Conservation (phyloP, 2,329 filamentous ascomycete species). For the Camillea tinctor region DNA sequence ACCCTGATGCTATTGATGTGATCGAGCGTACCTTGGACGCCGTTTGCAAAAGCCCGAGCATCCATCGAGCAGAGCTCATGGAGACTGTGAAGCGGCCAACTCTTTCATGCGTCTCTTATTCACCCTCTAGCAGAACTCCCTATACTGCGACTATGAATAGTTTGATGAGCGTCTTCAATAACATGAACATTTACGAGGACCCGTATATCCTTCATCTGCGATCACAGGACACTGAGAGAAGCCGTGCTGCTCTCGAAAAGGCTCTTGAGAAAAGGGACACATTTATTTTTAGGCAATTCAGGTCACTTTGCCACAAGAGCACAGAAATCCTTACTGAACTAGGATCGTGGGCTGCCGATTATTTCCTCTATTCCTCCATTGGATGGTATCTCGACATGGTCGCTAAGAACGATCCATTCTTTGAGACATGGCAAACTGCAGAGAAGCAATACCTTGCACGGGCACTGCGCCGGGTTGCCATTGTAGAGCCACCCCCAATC, state of each 20-base stretch:
- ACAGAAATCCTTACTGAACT: conserved; percentile 54
- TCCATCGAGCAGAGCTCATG: conserved; percentile 69
- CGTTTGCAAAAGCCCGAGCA: conserved; percentile 64
- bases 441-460: conserved; percentile 57
- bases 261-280: conserved; percentile 47
- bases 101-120: conserved; percentile 41
- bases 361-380: conserved; percentile 57
- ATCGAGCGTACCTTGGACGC: conserved; percentile 72
- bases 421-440: conserved; percentile 43
- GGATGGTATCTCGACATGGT: conserved; percentile 29
- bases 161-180: conserved; percentile 40
- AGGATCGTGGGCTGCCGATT: conserved; percentile 68
- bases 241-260: conserved; percentile 37
- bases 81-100: conserved; percentile 65
- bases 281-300: conserved; percentile 54
- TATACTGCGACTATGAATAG: conserved; percentile 40
- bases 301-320: conserved; percentile 50
- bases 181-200: conserved; percentile 58
- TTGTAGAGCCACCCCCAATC: conserved; percentile 15
- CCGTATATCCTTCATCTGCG: conserved; percentile 55
- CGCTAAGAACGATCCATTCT: conserved; percentile 25
- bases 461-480: conserved; percentile 41
- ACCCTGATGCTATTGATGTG: conserved; percentile 51
- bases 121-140: conserved; percentile 4
- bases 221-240: conserved; percentile 40